A percentile compares a stretch with the other conserved stretches of the same genome.
These are phyloP conservation scores for Phytophthora chlamydospora DNA, from an alignment of 352 stramenopile species.

Conservation along the genomic window DNA sequence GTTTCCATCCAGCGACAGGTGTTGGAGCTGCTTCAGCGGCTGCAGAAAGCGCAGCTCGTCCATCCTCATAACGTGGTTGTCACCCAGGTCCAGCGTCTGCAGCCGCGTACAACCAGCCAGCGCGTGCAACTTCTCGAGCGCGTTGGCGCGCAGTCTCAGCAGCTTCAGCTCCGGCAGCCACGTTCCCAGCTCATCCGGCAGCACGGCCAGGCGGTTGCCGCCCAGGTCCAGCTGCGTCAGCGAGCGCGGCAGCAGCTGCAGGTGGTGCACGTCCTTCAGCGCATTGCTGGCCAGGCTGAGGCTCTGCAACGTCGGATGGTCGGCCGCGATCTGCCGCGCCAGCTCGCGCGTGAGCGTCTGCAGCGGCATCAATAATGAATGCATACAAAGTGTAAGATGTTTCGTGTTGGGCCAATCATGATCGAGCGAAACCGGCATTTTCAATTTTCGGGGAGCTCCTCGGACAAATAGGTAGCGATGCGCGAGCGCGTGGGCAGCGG, in stretches of 20 bases:
- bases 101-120: conserved; percentile 35
- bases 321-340: conserved; percentile 60
- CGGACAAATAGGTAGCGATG: conserved; percentile 16
- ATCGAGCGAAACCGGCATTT: background rate
- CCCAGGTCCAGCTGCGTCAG: conserved; percentile 68
- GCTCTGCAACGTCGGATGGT: conserved; percentile 67
- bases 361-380: conserved; percentile 48
- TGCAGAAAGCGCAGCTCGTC: conserved; percentile 63
- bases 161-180: conserved; percentile 51
- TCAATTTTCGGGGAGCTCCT: background rate
- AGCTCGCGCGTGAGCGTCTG: conserved; percentile 65
- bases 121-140: conserved; percentile 56
- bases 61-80: conserved; percentile 57
- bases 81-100: conserved; percentile 45
- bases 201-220: conserved; percentile 46
- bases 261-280: conserved; percentile 50
- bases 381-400: background rate
- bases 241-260: conserved; percentile 53
- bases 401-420: background rate
- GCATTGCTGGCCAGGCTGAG: conserved; percentile 69
- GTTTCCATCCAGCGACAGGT: conserved; percentile 64
- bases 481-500: conserved; percentile 33
- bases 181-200: conserved; percentile 43
- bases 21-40: conserved; percentile 44
- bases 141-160: conserved; percentile 61